Evolutionary conservation across 2,329 filamentous ascomycete genomes (phyloP).

Genomic region (Aspergillus latus): DNA sequence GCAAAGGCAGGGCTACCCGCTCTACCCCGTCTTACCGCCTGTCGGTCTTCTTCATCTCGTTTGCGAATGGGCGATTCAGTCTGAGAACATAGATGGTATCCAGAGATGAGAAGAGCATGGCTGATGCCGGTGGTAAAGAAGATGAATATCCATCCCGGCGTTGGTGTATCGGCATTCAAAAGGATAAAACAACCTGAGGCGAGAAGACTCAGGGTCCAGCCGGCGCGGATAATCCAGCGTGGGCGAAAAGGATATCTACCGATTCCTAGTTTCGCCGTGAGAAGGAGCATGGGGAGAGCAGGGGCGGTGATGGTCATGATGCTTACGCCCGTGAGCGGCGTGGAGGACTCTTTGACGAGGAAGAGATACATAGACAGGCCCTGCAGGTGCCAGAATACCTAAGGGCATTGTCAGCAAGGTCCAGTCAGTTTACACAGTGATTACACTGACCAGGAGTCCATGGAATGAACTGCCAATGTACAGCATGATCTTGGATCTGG

Average conservation of each 20-base stretch:
- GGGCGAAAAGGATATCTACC: slow-evolving; percentile 19
- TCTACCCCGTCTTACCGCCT: not conserved
- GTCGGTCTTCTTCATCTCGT: not conserved
- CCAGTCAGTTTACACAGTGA: not conserved
- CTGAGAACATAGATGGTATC: slow-evolving; percentile 40
- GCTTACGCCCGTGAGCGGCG: slow-evolving; percentile 39
- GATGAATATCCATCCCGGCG: slow-evolving; percentile 37
- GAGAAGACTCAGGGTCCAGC: slow-evolving; percentile 42
- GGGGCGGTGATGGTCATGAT: slow-evolving; percentile 39
- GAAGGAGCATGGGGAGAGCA: slow-evolving; percentile 21
- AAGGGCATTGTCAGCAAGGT: not conserved
- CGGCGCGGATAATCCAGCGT: slow-evolving; percentile 45
- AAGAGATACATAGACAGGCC: slow-evolving; percentile 46
- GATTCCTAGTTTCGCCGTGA: slow-evolving; percentile 21
- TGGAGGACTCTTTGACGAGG: slow-evolving; percentile 34
- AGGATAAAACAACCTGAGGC: slow-evolving; percentile 41
- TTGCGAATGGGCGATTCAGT: slow-evolving; percentile 16
- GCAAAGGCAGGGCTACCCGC: slow-evolving; percentile 15
- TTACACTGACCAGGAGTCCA: slow-evolving; percentile 42
- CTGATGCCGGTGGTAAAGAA: slow-evolving; percentile 44
- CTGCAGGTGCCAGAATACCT: slow-evolving; percentile 47
- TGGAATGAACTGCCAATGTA: slow-evolving; percentile 45
- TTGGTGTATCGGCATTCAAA: slow-evolving; percentile 35
- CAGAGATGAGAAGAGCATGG: slow-evolving; percentile 43
- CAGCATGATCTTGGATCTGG: slow-evolving; percentile 36